Base-by-base conservation (phyloP, 495 filamentous ascomycete species). In the Bathelium albidoporum region DNA sequence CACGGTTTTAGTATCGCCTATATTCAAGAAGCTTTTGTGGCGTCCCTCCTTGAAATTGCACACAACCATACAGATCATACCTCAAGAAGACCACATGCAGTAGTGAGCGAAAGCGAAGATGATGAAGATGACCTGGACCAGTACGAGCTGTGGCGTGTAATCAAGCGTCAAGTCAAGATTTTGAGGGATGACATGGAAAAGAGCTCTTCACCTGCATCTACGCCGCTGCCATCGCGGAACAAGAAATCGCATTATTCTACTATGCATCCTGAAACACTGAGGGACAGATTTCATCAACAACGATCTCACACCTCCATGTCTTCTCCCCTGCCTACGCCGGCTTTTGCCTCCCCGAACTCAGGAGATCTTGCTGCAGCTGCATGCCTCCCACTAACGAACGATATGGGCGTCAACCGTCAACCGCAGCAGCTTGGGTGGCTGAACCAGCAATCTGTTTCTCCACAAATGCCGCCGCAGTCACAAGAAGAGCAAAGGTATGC, bases 141-240 rank as follows among this genome's bases (percentile, higher is more conserved):
- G 7, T 73, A 72, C 32, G 66, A 72, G 60, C 49, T 74, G 22
- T 76, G 73, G 73, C 59, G 70, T 22, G 67, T 72, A 22, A 71
- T 75, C 58, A 72, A 71, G 59, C 61, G 64, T 53, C 70, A 73
- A 61, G 70, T 74, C 39, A 60, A 65, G 18, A 59, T 67, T 5
- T 58, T 74, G 26, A 65, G 73, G 26, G 63, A 73, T 4, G 70
- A 76, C 31, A 69, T 76, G 62, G 62, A 64, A 4, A 55, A 29
- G 49, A 55, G 49, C 24, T 20, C 49, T 7, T 29, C n/a, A 5
- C 16, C 24, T 55, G 24, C 49, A 28, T 9, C 20, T 55, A 28
- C 22, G 20, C 49, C 49, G 9, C 5, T 3, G 20, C 18, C 43
- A 49, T 20, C 49, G 29, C 49, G 24, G 49, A 28, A 20, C 24